These are phyloP conservation scores for Adansonia madagascariensis DNA, from an alignment of 441 rosid species.

Conservation along the genomic window DNA sequence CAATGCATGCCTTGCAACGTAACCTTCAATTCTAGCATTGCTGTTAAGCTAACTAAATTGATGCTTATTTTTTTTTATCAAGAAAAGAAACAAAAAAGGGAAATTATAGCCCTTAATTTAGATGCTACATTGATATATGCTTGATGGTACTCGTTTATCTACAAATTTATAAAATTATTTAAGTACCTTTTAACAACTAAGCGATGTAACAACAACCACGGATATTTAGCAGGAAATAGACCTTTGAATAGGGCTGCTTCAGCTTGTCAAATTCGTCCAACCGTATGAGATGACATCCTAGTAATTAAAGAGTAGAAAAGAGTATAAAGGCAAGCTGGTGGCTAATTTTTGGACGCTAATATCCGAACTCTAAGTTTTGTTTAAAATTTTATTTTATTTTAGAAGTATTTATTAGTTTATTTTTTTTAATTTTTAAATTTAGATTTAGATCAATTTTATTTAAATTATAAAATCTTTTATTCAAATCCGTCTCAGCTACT, in stretches of 20 bases:
- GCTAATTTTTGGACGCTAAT: too few species aligned
- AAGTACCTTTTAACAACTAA: conserved; percentile 3
- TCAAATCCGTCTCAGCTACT: too few species aligned
- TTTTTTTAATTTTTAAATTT: too few species aligned
- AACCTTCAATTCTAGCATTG: too few species aligned
- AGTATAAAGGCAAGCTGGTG: background rate
- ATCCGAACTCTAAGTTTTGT: too few species aligned
- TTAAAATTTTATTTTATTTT: too few species aligned
- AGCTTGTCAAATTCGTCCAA: conserved; percentile 11
- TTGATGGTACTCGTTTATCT: conserved; percentile 29
- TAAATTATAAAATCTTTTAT: too few species aligned
- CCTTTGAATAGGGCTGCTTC: background rate
- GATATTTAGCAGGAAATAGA: background rate
- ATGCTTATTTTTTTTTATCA: too few species aligned
- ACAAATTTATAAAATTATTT: background rate
- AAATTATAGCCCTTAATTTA: background rate
- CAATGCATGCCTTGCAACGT: too few species aligned
- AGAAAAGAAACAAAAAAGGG: background rate
- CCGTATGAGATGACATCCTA: background rate
- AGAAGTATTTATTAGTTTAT: too few species aligned
- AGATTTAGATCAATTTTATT: too few species aligned
- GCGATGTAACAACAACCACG: conserved; percentile 23
- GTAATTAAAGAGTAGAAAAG: background rate
- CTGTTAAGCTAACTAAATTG: too few species aligned
- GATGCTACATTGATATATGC: background rate